Conservation (phyloP, 768 basidiomycete genomes). For the Candolleomyces aberdarensis region DNA sequence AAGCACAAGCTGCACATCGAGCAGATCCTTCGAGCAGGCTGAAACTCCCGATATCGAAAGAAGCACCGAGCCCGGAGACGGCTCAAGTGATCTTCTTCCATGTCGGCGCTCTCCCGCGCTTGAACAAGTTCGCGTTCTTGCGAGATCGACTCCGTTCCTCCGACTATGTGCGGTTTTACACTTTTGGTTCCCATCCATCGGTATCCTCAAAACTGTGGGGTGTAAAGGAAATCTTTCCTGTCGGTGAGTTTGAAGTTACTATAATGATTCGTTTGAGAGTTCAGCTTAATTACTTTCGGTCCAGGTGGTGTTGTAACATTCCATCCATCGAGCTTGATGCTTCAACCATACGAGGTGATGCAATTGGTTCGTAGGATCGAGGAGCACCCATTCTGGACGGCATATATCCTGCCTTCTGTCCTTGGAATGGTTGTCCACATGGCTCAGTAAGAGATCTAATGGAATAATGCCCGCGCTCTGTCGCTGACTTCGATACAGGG, state of each 20-base stretch:
- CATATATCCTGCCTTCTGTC: slow-evolving; percentile 63
- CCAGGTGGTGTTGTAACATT: slow-evolving; percentile 75
- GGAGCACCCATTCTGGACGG: slow-evolving; percentile 65
- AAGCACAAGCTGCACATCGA: not conserved
- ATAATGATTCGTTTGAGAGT: not conserved
- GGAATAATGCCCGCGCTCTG: not conserved
- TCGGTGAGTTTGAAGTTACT: slow-evolving; percentile 42
- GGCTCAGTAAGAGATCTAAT: not conserved
- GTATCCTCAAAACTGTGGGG: slow-evolving; percentile 55
- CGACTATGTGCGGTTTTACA: slow-evolving; percentile 53
- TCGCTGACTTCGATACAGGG: slow-evolving; percentile 23
- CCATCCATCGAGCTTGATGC: slow-evolving; percentile 55
- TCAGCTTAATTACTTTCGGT: not conserved
- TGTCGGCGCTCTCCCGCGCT: slow-evolving; percentile 46
- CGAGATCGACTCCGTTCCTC: slow-evolving; percentile 39
- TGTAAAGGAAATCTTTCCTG: slow-evolving; percentile 63
- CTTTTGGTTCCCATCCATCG: slow-evolving; percentile 62
- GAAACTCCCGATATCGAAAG: not conserved
- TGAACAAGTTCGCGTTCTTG: slow-evolving; percentile 50
- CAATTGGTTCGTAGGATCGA: slow-evolving; percentile 48
- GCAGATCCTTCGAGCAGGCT: not conserved
- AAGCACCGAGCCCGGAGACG: slow-evolving; percentile 35
- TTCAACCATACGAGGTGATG: slow-evolving; percentile 47
- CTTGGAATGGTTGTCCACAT: slow-evolving; percentile 51
- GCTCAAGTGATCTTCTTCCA: slow-evolving; percentile 63